phyloP scores from a whole-genome alignment of 2,329 filamentous ascomycete species.

The Byssothecium circinans region DNA sequence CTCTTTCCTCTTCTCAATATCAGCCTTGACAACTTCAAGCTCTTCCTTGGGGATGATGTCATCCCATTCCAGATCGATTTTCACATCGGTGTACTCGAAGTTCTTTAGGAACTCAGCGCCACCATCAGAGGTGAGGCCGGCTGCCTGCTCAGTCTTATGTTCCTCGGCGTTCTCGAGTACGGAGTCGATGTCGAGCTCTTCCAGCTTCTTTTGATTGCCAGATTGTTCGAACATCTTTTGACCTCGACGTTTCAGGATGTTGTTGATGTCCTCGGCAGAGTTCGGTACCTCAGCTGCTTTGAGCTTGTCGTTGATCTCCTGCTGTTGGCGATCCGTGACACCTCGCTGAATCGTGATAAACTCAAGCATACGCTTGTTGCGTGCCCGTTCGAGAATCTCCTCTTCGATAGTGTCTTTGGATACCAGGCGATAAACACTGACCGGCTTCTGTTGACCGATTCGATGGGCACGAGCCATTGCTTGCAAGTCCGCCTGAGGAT shows the following conservation, averaged over 20 bases:
- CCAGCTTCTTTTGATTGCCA: constrained; percentile 92
- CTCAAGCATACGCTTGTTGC: constrained; percentile 96
- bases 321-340: constrained; percentile 89
- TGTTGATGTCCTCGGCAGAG: constrained; percentile 91
- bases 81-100: constrained; percentile 95
- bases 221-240: constrained; percentile 99
- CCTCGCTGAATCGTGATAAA: constrained; percentile 97
- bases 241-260: constrained; percentile 95
- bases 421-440: constrained; percentile 93
- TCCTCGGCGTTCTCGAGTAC: constrained; percentile 96
- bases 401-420: constrained; percentile 99
- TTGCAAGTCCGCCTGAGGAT: constrained; percentile 95
- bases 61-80: constrained; percentile 95
- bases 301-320: constrained; percentile 72
- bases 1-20: constrained; percentile 82
- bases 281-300: constrained; percentile 75
- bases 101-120: constrained; percentile 92
- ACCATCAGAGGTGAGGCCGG: constrained; percentile 91
- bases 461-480: constrained; percentile 98
- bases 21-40: constrained; percentile 83
- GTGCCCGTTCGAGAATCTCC: constrained; percentile 91
- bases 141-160: constrained; percentile 92
- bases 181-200: constrained; percentile 96
- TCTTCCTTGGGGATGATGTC: constrained; percentile 96
- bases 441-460: constrained; percentile 93